Base-by-base conservation (phyloP, 805 yeast genomes). In the Clavispora phyllophila region DNA sequence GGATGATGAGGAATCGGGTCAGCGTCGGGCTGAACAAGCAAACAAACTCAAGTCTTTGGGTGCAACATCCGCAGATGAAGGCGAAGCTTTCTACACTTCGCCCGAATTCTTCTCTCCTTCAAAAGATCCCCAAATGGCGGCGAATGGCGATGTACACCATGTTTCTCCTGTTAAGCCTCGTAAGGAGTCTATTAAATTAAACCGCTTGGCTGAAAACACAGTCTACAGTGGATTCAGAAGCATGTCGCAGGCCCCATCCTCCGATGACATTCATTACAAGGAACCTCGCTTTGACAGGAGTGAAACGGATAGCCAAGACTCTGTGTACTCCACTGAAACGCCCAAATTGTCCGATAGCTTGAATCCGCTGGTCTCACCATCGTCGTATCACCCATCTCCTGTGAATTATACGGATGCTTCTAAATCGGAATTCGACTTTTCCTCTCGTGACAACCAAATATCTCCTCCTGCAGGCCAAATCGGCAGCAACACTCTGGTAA, bases 211-310 rank as follows among this genome's bases (percentile, higher is more conserved):
- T 1, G 60, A 61, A 34, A 67, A 67, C 40, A 67, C 71, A 2
- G 70, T 66, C 1, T 67, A 63, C 52, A 63, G 54, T 46, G 63
- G 61, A 28, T 64, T 67, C 33, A 57, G 67, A 43, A 41, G 47
- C 8, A 44, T 48, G 23, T 45, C 59, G 7, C 41, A 31, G 28
- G 23, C 31, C 2, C 23, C 17, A 13, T 20, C 17, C 2, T 19
- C 36, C 17, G 36, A 33, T 6, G 36, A 33, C 3, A 14, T 22
- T 14, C 9, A 9, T 7, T 13, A 12, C 14, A 22, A 33, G 15
- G 25, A 14, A 9, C 17, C 25, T 6, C 17, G 4, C 9, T 20
- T 20, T 22, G 36, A 33, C n/a, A 33, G n/a, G 9, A 20, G 36
- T 12, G 44, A 36, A 8, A 28, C 44, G 4, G 43, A 32, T 7